Evolutionary conservation across 768 basidiomycete genomes (phyloP).

Genomic region (Boletus insuetus): DNA sequence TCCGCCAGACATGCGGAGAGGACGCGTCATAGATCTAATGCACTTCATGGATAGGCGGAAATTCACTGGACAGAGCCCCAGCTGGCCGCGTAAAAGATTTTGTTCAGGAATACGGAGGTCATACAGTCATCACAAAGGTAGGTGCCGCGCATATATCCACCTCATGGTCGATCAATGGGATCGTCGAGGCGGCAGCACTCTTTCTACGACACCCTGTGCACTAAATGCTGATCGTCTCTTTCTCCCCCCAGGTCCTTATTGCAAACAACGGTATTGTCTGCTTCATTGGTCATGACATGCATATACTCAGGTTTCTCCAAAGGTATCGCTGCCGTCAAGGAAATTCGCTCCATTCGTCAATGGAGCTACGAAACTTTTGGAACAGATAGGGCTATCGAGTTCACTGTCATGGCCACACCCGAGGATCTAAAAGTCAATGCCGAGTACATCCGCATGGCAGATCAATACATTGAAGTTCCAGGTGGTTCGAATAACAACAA

Average conservation of each 20-base stretch:
- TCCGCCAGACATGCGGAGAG: not conserved
- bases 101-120: conserved; percentile 87
- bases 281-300: conserved; percentile 1
- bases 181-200: not conserved
- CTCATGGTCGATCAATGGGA: conserved; percentile 3
- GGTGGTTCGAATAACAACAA: conserved; percentile 99
- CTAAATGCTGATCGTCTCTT: conserved; percentile 5
- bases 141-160: conserved; percentile 25
- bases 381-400: conserved; percentile 92
- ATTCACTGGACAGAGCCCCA: conserved; percentile 82
- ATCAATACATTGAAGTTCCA: conserved; percentile 97
- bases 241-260: conserved; percentile 75
- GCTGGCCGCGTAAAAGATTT: conserved; percentile 84
- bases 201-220: not conserved
- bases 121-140: conserved; percentile 98
- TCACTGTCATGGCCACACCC: conserved; percentile 99
- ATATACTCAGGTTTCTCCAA: conserved; percentile 23
- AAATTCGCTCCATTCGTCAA: conserved; percentile 97
- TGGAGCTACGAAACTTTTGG: conserved; percentile 99
- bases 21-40: conserved; percentile 12
- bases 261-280: conserved; percentile 83
- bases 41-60: conserved; percentile 66
- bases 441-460: conserved; percentile 99
- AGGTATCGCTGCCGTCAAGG: conserved; percentile 99
- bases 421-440: conserved; percentile 99